Base-by-base conservation (phyloP, 192 early-diverging fungal species). In the Paraglomus brasilianum region DNA sequence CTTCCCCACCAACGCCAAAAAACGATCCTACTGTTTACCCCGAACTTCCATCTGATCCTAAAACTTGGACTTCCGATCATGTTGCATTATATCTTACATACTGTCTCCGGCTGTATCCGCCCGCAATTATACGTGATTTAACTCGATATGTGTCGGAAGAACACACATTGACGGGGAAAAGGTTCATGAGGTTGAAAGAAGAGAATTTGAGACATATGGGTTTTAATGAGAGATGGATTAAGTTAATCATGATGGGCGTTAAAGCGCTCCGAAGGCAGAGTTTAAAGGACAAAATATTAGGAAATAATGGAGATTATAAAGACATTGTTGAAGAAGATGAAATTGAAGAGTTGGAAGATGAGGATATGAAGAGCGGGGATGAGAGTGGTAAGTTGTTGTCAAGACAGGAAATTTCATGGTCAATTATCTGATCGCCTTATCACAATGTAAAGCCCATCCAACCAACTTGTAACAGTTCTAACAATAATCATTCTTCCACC, bases 161-260 rank as follows among this genome's bases (percentile, higher is more conserved):
- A 63, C 63, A 72, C 11, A 68, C 70, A 40, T 19, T 78, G 43
- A 74, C 56, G 41, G 76, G 76, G 24, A 65, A 65, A 15, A 72
- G 74, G 57, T 78, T 78, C 44, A 61, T 78, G 30, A 69, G 74
- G 42, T 60, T 78, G 4, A 50, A 41, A 14, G 72, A 78, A 48
- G 76, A 78, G 46, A 69, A 78, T 50, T 57, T 77, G 72, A 66
- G 69, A 24, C 56, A 70, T 13, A 78, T 78, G 76, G 69, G 72
- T 49, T 74, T 78, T 66, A 78, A 78, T 47, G 69, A 71, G n/a
- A 72, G 74, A 60, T 78, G 76, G 76, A 46, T 72, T n/a, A 57
- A 64, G 24, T 74, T 78, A 73, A 78, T 78, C 59, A 70, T 78
- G 67, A 74, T 71, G 66, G 76, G 72, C 45, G 76, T 78, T 15